phyloP scores from a whole-genome alignment of 139 green algal species.

The Bryopsis sp. region DNA sequence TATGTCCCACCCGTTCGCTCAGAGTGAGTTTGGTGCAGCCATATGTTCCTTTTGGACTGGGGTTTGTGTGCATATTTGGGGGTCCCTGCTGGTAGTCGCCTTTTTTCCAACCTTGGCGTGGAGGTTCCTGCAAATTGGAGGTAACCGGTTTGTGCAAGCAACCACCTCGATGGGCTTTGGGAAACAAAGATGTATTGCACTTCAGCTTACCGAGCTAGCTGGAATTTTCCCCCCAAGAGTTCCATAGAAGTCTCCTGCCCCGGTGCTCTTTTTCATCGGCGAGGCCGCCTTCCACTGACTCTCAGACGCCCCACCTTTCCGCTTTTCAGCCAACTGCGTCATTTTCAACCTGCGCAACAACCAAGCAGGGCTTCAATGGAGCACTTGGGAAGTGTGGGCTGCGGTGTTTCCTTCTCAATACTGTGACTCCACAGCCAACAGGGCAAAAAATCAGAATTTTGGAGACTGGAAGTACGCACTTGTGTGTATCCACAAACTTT shows the following conservation, averaged over 20 bases:
- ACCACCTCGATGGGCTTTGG: too few relatives aligned
- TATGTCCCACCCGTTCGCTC: constrained; percentile 22
- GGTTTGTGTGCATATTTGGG: constrained; percentile 44
- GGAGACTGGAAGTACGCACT: too few relatives aligned
- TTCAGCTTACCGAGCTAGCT: constrained; percentile 17
- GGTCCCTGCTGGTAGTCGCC: constrained; percentile 30
- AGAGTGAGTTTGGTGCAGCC: constrained; percentile 28
- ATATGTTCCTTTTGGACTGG: constrained; percentile 43
- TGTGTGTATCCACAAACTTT: constrained; percentile 34
- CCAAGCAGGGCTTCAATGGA: too few relatives aligned
- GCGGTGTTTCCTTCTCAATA: too few relatives aligned
- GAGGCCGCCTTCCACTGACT: constrained; percentile 32
- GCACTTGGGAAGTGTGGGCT: too few relatives aligned
- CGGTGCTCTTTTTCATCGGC: constrained; percentile 45
- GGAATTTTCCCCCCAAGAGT: constrained; percentile 12
- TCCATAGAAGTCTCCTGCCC: constrained; percentile 20
- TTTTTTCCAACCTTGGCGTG: constrained; percentile 31
- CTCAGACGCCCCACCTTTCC: constrained; percentile 32
- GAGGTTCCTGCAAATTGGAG: background rate
- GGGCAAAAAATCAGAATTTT: too few relatives aligned
- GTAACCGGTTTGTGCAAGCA: too few relatives aligned
- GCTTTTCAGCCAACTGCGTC: constrained; percentile 19
- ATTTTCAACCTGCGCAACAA: background rate
- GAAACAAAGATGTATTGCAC: constrained; percentile 22
- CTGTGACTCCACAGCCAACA: too few relatives aligned